These are phyloP conservation scores for Saturnispora galanensis DNA, from an alignment of 805 yeast genomes.

Conservation along the genomic window DNA sequence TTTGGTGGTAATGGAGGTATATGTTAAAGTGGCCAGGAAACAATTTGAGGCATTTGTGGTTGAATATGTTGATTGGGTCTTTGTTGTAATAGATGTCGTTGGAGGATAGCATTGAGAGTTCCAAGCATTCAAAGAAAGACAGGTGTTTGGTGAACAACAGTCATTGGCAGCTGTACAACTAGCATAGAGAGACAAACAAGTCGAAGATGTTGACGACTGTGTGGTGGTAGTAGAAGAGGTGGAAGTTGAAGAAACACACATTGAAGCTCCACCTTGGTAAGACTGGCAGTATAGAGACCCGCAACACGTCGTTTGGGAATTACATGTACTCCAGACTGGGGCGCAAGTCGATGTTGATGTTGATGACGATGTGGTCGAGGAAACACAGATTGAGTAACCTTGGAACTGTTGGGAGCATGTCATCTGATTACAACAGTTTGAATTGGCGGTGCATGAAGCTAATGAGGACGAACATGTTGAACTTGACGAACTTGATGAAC, in stretches of 20 bases:
- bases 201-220: neutral
- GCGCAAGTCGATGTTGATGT: constrained; percentile 3
- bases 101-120: no score
- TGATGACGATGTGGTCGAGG: neutral
- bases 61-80: neutral
- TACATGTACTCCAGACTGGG: neutral
- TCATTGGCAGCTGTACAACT: neutral
- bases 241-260: constrained; percentile 3
- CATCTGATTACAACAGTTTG: neutral
- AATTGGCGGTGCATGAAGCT: neutral
- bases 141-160: neutral
- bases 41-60: neutral
- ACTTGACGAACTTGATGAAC: constrained; percentile 1
- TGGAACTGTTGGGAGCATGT: neutral
- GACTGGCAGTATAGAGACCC: neutral
- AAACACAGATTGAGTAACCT: neutral
- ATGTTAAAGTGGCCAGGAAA: neutral
- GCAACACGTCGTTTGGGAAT: neutral
- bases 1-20: neutral
- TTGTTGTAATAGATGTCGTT: no score
- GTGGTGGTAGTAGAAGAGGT: constrained; percentile 1
- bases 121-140: no score
- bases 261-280: neutral
- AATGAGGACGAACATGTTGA: neutral
- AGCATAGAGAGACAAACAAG: neutral